phyloP scores from a whole-genome alignment of 1,284 basidiomycete genomes.

The Hemileia vastatrix region DNA sequence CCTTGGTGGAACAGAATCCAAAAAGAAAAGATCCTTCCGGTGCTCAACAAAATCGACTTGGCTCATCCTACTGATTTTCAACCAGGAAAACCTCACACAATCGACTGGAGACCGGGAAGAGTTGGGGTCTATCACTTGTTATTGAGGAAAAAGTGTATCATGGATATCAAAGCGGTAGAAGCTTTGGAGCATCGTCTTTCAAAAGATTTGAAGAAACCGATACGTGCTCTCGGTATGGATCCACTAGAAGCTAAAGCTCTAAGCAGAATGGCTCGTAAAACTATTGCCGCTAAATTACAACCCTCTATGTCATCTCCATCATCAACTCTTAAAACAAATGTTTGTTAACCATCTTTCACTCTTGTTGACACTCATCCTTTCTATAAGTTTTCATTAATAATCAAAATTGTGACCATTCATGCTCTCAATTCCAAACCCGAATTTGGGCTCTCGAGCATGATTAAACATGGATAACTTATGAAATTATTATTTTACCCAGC shows the following conservation, averaged over 20 bases:
- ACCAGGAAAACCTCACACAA: conserved; percentile 16
- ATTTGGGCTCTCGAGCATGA: too few relatives aligned
- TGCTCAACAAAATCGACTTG: conserved; percentile 13
- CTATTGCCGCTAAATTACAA: background rate
- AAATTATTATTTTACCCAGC: too few relatives aligned
- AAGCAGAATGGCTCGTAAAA: conserved; percentile 2
- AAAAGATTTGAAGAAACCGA: conserved; percentile 10
- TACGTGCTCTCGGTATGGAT: conserved; percentile 10
- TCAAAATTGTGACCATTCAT: too few relatives aligned
- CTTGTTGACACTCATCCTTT: too few relatives aligned
- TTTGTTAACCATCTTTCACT: too few relatives aligned
- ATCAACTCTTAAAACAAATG: too few relatives aligned
- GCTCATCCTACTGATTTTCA: conserved; percentile 16
- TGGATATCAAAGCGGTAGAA: conserved; percentile 12
- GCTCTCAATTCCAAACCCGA: too few relatives aligned
- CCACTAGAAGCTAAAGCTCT: conserved; percentile 4
- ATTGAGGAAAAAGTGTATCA: conserved; percentile 9
- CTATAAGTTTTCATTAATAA: too few relatives aligned
- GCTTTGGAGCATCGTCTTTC: conserved; percentile 17
- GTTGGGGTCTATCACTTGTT: conserved; percentile 21
- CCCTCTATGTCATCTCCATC: too few relatives aligned
- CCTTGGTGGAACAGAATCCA: conserved; percentile 7
- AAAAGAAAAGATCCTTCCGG: conserved; percentile 6
- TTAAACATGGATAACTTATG: too few relatives aligned
- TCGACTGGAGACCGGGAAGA: conserved; percentile 8